phyloP scores from a whole-genome alignment of 2,329 filamentous ascomycete genomes.

The Byssoonygena ceratinophila region DNA sequence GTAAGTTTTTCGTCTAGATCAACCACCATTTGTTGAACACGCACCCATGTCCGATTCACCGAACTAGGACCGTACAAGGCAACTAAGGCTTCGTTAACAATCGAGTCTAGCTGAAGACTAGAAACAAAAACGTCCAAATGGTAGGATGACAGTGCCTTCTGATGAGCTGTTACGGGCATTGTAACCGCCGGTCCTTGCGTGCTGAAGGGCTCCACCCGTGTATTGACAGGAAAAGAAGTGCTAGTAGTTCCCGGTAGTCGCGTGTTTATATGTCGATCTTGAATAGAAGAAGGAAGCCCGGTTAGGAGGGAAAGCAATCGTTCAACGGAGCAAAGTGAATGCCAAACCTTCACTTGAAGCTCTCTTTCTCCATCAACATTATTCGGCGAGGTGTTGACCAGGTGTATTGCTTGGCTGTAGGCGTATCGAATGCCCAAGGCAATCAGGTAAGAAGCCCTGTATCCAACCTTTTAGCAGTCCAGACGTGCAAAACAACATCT shows the following conservation, averaged over 20 bases:
- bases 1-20: constrained; percentile 25
- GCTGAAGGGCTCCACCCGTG: background rate
- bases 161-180: constrained; percentile 1
- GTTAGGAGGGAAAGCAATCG: constrained; percentile 27
- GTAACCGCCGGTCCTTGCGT: background rate
- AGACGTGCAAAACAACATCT: background rate
- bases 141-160: background rate
- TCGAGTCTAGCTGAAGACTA: constrained; percentile 16
- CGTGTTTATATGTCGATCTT: constrained; percentile 24
- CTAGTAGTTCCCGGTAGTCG: constrained; percentile 24
- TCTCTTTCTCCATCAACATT: constrained; percentile 25
- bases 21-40: constrained; percentile 25
- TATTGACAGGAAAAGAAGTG: background rate
- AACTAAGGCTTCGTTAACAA: constrained; percentile 25
- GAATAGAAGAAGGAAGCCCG: constrained; percentile 29
- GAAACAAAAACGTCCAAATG: constrained; percentile 13
- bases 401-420: constrained; percentile 28
- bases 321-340: constrained; percentile 32
- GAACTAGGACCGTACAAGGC: constrained; percentile 26
- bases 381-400: constrained; percentile 25
- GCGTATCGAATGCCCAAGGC: constrained; percentile 30
- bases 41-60: constrained; percentile 26
- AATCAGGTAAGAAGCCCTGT: constrained; percentile 30
- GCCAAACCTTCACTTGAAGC: constrained; percentile 30
- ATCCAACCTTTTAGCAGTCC: background rate